phyloP scores from a whole-genome alignment of 345 rosid genomes.

The Kernera saxatilis region DNA sequence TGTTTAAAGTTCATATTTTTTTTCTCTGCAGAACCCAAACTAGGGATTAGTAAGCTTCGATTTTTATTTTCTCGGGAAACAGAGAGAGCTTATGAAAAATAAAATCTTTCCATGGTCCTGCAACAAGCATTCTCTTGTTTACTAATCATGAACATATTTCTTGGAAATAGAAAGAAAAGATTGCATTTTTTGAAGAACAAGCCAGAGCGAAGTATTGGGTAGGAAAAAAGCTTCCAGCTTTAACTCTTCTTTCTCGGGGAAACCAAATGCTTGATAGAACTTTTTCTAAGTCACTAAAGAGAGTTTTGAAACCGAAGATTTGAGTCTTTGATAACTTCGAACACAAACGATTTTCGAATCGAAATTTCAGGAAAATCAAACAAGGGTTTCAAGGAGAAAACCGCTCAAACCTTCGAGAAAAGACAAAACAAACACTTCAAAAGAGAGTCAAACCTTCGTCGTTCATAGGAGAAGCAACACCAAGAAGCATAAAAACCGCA shows the following conservation, averaged over 20 bases:
- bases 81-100: background rate
- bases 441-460: slow-evolving; percentile 45
- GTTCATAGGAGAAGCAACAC: slow-evolving; percentile 41
- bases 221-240: slow-evolving; percentile 12
- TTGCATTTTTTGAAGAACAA: slow-evolving; percentile 3
- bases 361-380: background rate
- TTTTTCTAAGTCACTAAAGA: background rate
- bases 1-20: background rate
- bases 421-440: background rate
- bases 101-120: background rate
- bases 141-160: slow-evolving; percentile 6
- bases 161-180: background rate
- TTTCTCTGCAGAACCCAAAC: background rate
- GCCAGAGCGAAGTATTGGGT: slow-evolving; percentile 15
- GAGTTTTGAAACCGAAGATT: background rate
- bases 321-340: background rate
- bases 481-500: slow-evolving; percentile 23
- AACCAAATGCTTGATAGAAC: background rate
- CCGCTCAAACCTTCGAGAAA: background rate
- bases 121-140: background rate
- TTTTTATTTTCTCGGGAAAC: background rate
- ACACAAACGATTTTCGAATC: background rate
- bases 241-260: slow-evolving; percentile 11
- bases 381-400: background rate
- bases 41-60: background rate